Base-by-base conservation (phyloP, 768 basidiomycete species). In the Plicaturopsis crispa region DNA sequence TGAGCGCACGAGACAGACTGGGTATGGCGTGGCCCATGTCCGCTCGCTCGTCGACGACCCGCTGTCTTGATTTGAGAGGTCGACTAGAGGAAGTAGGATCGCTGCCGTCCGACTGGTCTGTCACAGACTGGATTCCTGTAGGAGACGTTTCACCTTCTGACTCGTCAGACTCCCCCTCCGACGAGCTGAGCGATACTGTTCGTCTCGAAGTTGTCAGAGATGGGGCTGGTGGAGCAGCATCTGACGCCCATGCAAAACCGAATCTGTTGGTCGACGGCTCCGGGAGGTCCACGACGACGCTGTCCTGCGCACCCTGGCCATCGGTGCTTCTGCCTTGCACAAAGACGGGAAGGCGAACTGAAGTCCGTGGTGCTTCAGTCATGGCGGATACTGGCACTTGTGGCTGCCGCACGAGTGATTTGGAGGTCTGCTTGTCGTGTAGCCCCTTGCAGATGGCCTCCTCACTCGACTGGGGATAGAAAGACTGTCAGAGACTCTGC, bases 1-100 rank as follows among this genome's bases (percentile, higher is more conserved):
- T 87, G 48, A 83, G 78, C 2, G 84, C 79, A 38, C 90, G 74
- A 35, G 78, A 76, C 41, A 88, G 73, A n/a, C 70, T 70, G 32
- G 82, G 78, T 10, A 59, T 46, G 40, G 55, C 46, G 30, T 59
- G 40, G 32, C 47, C 48, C 12, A 55, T 48, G 34, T 57, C 60
- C 16, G 46, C 46, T 38, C 41, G 39, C 45, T 28, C 44, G 14
- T 41, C 12, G 36, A 28, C 32, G 13, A 43, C 33, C 17, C 54
- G 57, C 36, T 60, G 58, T 26, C 50, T 58, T 6, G 43, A 35
- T 20, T 18, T 43, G 33, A 41, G 49, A 33, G 32, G 16, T 7
- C 55, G 57, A 40, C 50, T 44, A 49, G 42, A 51, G 19, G 48
- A 36, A 1, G 49, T 47, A 33, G 39, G 22, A 41, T 60, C 59